Conservation (phyloP, 1,284 basidiomycete genomes). For the Earliella scabrosa region DNA sequence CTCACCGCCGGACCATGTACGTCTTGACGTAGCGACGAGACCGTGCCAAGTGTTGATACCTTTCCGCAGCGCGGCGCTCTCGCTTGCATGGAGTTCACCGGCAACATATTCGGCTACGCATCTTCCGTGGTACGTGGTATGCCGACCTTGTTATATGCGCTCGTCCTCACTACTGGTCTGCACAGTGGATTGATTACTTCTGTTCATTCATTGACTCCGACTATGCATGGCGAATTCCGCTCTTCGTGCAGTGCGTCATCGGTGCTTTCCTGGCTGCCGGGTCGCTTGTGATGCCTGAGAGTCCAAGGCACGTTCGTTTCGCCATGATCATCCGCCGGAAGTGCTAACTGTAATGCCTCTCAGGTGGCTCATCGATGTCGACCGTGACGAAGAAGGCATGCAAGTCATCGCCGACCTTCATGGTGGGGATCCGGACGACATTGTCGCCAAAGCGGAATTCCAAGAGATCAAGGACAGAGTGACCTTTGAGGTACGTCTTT, state of each 20-base stretch:
- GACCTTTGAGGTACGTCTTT: conserved; percentile 66
- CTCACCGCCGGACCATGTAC: conserved; percentile 89
- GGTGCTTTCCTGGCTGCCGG: conserved; percentile 84
- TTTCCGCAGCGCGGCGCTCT: conserved; percentile 77
- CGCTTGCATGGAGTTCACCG: conserved; percentile 97
- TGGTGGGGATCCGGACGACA: conserved; percentile 80
- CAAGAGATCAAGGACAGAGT: conserved; percentile 93
- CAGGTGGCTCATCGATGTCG: conserved; percentile 94
- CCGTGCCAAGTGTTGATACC: conserved; percentile 17
- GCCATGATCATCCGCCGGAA: too few species aligned
- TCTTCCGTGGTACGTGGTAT: conserved; percentile 81
- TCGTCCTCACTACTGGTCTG: not conserved
- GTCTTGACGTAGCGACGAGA: conserved; percentile 32
- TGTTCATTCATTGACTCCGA: conserved; percentile 88
- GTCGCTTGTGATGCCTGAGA: conserved; percentile 90
- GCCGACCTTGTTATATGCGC: not conserved
- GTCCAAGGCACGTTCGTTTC: conserved; percentile 65
- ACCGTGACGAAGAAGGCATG: conserved; percentile 87
- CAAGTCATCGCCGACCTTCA: conserved; percentile 90
- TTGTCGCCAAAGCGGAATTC: conserved; percentile 83
- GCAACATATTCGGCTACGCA: conserved; percentile 94
- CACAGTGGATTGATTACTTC: conserved; percentile 93
- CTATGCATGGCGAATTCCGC: conserved; percentile 82
- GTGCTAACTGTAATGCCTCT: conserved; percentile 13
- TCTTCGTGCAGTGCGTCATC: conserved; percentile 90